Base-by-base conservation (phyloP, 176 grass and related monocot species). In the Rhynchospora pubera region DNA sequence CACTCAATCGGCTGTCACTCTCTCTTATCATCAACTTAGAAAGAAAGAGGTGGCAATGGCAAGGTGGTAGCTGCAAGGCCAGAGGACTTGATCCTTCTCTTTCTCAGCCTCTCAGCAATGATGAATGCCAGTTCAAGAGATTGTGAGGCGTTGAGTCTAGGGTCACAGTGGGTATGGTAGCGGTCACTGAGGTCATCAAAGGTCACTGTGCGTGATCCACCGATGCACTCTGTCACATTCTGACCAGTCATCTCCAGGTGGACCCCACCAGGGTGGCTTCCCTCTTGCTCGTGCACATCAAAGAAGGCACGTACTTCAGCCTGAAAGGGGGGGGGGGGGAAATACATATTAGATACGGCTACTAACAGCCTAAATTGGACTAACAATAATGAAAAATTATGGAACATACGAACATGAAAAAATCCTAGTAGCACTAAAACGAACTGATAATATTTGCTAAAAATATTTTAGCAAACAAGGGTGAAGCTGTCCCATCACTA, bases 201-300 rank as follows among this genome's bases (percentile, higher is more conserved):
- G 84, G 94, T 97, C 47, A 97, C 94, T 0, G 94, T 93, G 12
- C 94, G 87, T 5, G 94, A 97, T 45, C 94, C 94, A 77, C 94
- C 94, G 9, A 97, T 97, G 85, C 94, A 97, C 84, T 97, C 94
- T 0, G 94, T 97, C 22, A 97, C 94, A 0, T 97, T 97, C 81
- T 97, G 94, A 26, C 94, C 94, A 11, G 94, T 97, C 94, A 97
- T 97, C 85, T 97, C 94, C 55, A 97, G 85, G 89, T 97, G 94
- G 82, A 97, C 85, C 6, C 94, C 94, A 84, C 94, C 94, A 3
- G 94, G 94, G 68, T 93, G 87, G 79, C 94, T 93, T 47, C 94
- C 94, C 83, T 97, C 91, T 90, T 97, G 94, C 26, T 97, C 94
- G 57, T 97, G 94, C 50, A 93, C 94, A 5, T 97, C 94, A 0